A percentile compares a stretch with the other conserved stretches of the same genome.
phyloP scores from a whole-genome alignment of 2,329 filamentous ascomycete genomes.

The Aureobasidium subglaciale region DNA sequence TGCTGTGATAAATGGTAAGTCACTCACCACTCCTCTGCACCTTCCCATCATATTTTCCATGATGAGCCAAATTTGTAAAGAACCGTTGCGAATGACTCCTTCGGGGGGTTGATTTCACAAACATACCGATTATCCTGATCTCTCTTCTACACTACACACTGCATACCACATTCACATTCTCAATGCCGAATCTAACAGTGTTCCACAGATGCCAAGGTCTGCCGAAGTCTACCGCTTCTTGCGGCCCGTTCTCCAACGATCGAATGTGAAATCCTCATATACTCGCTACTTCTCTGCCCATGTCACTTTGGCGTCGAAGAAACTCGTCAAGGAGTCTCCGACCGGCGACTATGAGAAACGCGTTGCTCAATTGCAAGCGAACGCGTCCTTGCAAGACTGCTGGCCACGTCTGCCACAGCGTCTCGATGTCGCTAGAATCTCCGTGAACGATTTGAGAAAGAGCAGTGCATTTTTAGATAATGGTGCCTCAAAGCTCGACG shows the following conservation, averaged over 20 bases:
- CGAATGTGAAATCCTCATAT: constrained; percentile 36
- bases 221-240: constrained; percentile 45
- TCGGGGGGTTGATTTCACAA: constrained; percentile 45
- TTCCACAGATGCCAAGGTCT: constrained; percentile 38
- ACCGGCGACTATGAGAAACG: constrained; percentile 42
- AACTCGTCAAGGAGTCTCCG: constrained; percentile 20
- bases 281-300: constrained; percentile 43
- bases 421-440: constrained; percentile 19
- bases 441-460: constrained; percentile 18
- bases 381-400: constrained; percentile 42
- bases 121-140: constrained; percentile 31
- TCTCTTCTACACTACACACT: constrained; percentile 3
- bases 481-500: neutral
- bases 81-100: constrained; percentile 64
- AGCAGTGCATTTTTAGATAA: constrained; percentile 6
- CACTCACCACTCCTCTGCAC: neutral
- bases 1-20: constrained; percentile 14
- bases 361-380: constrained; percentile 46
- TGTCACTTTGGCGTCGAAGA: constrained; percentile 9
- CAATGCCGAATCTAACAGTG: constrained; percentile 4
- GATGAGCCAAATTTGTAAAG: constrained; percentile 34
- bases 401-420: constrained; percentile 46
- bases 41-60: neutral
- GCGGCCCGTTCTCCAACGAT: constrained; percentile 46
- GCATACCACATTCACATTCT: constrained; percentile 36